Base-by-base conservation (phyloP, 192 early-diverging fungal genomes). In the Phycomyces blakesleeanus region DNA sequence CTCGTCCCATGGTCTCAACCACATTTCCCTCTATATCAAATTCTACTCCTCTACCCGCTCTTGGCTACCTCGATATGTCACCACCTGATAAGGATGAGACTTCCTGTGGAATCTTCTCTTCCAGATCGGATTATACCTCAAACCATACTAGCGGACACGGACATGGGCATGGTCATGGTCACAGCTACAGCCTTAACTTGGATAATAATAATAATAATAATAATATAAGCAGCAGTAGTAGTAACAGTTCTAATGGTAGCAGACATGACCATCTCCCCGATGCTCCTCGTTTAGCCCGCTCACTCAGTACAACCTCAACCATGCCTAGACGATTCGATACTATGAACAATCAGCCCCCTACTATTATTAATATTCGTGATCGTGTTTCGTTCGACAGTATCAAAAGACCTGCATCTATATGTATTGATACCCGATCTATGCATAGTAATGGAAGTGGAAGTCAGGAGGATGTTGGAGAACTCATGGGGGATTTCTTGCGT, bases 401-500 rank as follows among this genome's bases (percentile, higher is more conserved):
- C 5, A 54, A 51, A 27, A 40, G 61, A 54, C 61, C 61, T 12
- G 61, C 61, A 38, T 63, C 61, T 9, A 63, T 63, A 5, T 63
- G 61, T 26, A 54, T 53, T 8, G 61, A 63, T 42, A 63, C 61
- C 5, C 27, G 61, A 5, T 63, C 61, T 25, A 14, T 15, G 10
- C 34, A 41, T 1, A 57, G 44, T 5, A 29, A 63, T 7, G 59
- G 57, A 20, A 42, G 58, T 22, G 59, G 57, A 24, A 42, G 58
- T 22, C 6, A 49, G 14, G 52, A 64, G 24, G 34, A 65, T 1
- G 38, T 40, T 14, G 47, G 59, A 8, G 70, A 69, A 52, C 20
- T 63, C 11, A 50, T 76, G 21, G 75, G 75, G 21, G 75, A 72
- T 47, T 76, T 76, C 61, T 42, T 76, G 11, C 41, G 57, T 12